Conservation (phyloP, 208 protist species). For the Trichomonas gallinae region DNA sequence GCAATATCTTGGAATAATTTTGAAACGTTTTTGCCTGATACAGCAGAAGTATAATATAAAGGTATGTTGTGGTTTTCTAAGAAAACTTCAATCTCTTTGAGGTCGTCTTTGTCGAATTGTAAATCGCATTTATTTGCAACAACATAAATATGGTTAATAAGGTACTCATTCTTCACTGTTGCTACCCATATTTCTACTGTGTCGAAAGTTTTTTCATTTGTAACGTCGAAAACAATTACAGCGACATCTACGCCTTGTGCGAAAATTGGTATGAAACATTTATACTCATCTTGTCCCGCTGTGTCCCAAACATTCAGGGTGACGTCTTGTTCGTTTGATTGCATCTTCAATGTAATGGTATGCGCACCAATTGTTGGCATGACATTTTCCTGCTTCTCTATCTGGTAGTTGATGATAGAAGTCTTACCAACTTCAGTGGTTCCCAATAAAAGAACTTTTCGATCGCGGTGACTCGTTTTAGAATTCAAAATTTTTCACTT, state of each 20-base stretch:
- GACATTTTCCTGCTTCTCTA: background rate
- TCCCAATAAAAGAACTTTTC: background rate
- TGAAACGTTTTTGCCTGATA: background rate
- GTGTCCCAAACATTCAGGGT: background rate
- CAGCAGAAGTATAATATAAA: background rate
- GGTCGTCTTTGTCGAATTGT: background rate
- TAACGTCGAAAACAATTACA: background rate
- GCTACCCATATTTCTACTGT: background rate
- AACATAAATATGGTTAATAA: background rate
- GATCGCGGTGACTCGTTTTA: background rate
- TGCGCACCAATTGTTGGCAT: background rate
- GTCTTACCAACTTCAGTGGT: background rate
- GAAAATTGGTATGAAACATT: background rate
- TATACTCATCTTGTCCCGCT: background rate
- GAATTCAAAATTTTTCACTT: background rate
- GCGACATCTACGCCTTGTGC: background rate
- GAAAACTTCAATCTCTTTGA: background rate
- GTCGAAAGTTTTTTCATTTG: background rate
- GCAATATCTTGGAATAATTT: background rate
- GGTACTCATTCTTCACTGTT: background rate
- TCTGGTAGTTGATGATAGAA: background rate
- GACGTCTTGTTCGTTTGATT: background rate
- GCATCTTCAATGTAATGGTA: background rate
- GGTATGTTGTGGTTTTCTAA: background rate
- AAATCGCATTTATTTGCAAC: background rate